Percentiles rank a stretch among this genome's conserved stretches.
Evolutionary conservation across 768 basidiomycete genomes (phyloP).

Genomic region (Rhizopogon rudus): DNA sequence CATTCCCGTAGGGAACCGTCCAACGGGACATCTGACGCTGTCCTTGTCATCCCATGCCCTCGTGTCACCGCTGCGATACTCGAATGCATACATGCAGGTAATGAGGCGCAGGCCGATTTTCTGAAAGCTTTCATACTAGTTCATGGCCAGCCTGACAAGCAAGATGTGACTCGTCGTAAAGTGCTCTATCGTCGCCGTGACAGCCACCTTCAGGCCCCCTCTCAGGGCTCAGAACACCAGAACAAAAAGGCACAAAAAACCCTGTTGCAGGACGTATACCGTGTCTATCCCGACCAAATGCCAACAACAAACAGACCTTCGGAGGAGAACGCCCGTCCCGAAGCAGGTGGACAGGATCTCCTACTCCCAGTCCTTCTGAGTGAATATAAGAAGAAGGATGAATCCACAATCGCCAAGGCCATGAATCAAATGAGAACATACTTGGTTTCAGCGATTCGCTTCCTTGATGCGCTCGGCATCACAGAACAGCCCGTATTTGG

Average conservation of each 20-base stretch:
- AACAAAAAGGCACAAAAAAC: not conserved
- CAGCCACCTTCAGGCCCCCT: not conserved
- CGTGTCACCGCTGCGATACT: too few relatives aligned
- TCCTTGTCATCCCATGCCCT: not conserved
- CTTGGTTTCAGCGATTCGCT: not conserved
- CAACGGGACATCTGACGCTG: not conserved
- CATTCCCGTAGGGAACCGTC: not conserved
- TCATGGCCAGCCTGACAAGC: not conserved
- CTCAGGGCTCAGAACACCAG: too few relatives aligned
- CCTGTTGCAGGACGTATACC: not conserved
- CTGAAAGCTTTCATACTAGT: not conserved
- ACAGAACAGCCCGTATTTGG: constrained; percentile 1
- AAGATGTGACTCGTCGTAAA: not conserved
- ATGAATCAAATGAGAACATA: not conserved
- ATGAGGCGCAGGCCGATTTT: not conserved
- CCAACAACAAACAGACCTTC: not conserved
- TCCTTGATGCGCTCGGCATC: not conserved
- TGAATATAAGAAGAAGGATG: not conserved
- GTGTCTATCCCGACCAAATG: not conserved
- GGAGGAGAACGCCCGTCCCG: too few relatives aligned
- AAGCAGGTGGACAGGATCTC: not conserved
- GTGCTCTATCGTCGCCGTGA: too few relatives aligned
- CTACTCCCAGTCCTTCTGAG: not conserved
- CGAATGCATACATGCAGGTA: not conserved
- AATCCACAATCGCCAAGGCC: not conserved